Conservation (phyloP, 1,284 basidiomycete species). For the Malassezia cuniculi region DNA sequence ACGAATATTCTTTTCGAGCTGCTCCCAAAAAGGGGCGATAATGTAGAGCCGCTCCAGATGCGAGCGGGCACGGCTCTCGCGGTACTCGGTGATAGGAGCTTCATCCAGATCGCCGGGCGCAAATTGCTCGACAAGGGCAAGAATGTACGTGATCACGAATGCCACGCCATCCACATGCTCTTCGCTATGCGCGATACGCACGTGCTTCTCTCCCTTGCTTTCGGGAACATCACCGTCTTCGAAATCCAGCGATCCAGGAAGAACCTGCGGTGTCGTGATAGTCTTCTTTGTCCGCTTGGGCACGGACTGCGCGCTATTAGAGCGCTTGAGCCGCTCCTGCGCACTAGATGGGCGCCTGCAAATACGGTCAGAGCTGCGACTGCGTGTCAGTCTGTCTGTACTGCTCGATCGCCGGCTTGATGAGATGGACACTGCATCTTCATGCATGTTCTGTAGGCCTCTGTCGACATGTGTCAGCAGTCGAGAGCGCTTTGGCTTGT, state of each 20-base stretch:
- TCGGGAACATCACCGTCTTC: slow-evolving; percentile 29
- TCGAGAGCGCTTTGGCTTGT: slow-evolving; percentile 12
- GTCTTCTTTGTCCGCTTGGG: neutral
- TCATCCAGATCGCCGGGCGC: slow-evolving; percentile 43
- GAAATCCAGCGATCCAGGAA: neutral
- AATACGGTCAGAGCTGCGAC: too few relatives aligned
- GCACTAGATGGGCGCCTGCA: too few relatives aligned
- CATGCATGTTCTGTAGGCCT: slow-evolving; percentile 27
- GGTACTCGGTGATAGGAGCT: slow-evolving; percentile 31
- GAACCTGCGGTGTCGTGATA: neutral
- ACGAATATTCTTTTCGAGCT: slow-evolving; percentile 20
- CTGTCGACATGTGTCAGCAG: slow-evolving; percentile 38
- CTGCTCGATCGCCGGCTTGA: neutral
- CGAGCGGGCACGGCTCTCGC: slow-evolving; percentile 35
- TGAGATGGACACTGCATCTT: too few relatives aligned
- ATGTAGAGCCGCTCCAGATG: slow-evolving; percentile 42
- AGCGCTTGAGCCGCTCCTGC: too few relatives aligned
- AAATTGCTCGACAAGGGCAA: slow-evolving; percentile 36
- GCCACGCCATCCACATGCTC: slow-evolving; percentile 36
- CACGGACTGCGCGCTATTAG: too few relatives aligned
- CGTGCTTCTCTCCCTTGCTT: slow-evolving; percentile 33
- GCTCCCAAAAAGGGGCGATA: slow-evolving; percentile 44
- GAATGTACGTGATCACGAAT: slow-evolving; percentile 41
- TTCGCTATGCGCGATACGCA: slow-evolving; percentile 24
- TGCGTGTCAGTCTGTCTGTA: too few relatives aligned